Base-by-base conservation (phyloP, 768 basidiomycete genomes). In the Holtermanniella nyarrowii region DNA sequence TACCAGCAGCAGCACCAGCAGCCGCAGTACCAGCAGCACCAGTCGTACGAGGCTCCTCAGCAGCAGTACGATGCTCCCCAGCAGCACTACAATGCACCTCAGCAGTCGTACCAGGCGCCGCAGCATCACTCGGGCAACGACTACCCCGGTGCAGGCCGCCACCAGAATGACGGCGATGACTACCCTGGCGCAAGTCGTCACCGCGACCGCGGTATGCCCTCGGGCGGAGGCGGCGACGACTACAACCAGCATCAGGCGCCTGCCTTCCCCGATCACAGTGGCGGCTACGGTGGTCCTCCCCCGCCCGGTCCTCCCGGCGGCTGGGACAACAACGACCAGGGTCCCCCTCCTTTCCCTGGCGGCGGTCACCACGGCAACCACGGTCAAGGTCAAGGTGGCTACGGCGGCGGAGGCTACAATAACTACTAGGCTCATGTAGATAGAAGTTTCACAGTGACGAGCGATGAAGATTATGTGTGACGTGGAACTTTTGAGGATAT, bases 371-470 rank as follows among this genome's bases (percentile, higher is more conserved):
- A 52, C 46, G 26, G 45, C 13, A 42, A 49, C 39, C 26, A 53
- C 16, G 23, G 42, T 23, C 44, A 46, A 31, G 40, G 27, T 43
- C 53, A 44, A 27, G 53, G 46, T 27, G 39, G 46, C 37, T 39
- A 51, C 41, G 42, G 45, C 18, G 40, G 39, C 49, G 21, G 53
- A 31, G 43, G 47, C 5, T 41, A 48, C 21, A 26, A 54, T 10
- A 37, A 37, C 31, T 37, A 37, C 31, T 37, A 16, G 16, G 31
- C 46, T 14, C 14, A 26, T 37, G 43, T 13, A 16, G 31, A 37
- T 37, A 16, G 31, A 7, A 37, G 31, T 7, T 7, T 7, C 10
- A 37, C 31, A 16, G 31, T 37, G 31, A 37, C 16, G 31, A 37
- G 16, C 16, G n/a, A 37, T 37, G 31, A 37, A 37, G 10, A 7